Evolutionary conservation across 2,329 filamentous ascomycete species (phyloP).

Genomic region (Fusarium tuaranense): DNA sequence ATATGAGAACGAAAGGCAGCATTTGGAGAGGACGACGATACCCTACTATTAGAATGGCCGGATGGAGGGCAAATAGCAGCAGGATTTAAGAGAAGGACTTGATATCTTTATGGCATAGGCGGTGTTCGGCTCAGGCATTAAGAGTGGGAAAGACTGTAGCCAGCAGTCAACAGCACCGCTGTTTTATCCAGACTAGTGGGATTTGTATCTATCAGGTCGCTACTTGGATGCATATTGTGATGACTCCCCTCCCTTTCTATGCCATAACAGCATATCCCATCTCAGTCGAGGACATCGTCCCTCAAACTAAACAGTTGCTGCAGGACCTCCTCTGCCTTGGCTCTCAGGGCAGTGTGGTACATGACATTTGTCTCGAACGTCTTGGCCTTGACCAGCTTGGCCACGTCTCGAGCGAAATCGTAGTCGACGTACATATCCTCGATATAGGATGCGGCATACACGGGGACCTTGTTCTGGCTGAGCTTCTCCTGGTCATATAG

Average conservation of each 20-base stretch:
- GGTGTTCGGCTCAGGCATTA: not conserved
- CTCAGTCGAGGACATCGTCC: constrained; percentile 73
- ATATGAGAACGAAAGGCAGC: constrained; percentile 22
- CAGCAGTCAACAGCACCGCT: not conserved
- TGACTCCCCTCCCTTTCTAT: not conserved
- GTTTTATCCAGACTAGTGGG: not conserved
- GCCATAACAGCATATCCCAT: not conserved
- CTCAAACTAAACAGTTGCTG: constrained; percentile 80
- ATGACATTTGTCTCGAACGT: constrained; percentile 87
- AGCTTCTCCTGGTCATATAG: constrained; percentile 83
- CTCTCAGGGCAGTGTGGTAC: constrained; percentile 86
- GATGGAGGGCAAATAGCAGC: not conserved
- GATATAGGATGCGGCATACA: constrained; percentile 85
- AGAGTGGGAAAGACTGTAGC: not conserved
- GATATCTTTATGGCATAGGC: not conserved
- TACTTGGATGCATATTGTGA: not conserved
- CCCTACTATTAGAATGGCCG: not conserved
- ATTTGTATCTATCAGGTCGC: constrained; percentile 13
- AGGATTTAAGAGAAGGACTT: not conserved
- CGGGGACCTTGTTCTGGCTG: constrained; percentile 81
- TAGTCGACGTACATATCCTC: constrained; percentile 96
- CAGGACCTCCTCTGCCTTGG: constrained; percentile 80
- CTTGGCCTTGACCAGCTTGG: constrained; percentile 79
- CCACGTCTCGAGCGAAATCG: constrained; percentile 78
- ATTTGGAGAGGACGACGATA: constrained; percentile 11